phyloP scores from a whole-genome alignment of 805 yeast genomes.

The Zygosaccharomyces kombuchaensis region DNA sequence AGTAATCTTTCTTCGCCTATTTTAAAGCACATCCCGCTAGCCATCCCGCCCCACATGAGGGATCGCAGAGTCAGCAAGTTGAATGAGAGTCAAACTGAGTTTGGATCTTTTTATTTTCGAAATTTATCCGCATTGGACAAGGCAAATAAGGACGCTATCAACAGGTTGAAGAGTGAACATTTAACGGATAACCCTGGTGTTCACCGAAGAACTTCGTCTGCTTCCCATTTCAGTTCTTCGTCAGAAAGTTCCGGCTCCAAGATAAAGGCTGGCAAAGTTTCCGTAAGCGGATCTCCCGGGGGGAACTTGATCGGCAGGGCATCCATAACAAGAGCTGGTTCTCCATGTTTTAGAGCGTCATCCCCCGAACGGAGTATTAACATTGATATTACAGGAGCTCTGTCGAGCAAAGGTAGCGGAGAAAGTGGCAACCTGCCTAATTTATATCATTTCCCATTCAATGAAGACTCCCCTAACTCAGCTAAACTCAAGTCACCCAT shows the following conservation, averaged over 20 bases:
- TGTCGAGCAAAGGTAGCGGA: conserved; percentile 24
- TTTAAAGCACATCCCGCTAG: conserved; percentile 40
- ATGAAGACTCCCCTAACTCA: conserved; percentile 24
- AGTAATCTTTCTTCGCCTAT: conserved; percentile 37
- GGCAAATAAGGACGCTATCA: conserved; percentile 90
- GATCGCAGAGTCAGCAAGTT: conserved; percentile 72
- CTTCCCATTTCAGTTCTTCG: conserved; percentile 38
- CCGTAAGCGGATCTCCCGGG: conserved; percentile 21
- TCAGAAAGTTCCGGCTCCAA: conserved; percentile 28
- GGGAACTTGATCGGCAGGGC: conserved; percentile 14
- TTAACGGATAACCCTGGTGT: conserved; percentile 33
- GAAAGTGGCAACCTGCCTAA: conserved; percentile 13
- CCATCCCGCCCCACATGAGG: conserved; percentile 52
- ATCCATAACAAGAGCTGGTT: conserved; percentile 21
- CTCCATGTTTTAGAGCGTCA: conserved; percentile 25
- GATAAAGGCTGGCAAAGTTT: conserved; percentile 15
- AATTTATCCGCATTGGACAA: conserved; percentile 86
- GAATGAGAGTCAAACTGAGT: conserved; percentile 66
- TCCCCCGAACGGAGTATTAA: conserved; percentile 29
- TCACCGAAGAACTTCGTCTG: conserved; percentile 34
- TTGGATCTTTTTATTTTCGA: conserved; percentile 89
- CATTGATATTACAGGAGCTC: conserved; percentile 13
- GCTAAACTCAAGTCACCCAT: conserved; percentile 29
- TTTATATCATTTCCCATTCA: conserved; percentile 13
- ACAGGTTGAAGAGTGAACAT: conserved; percentile 80